A percentile compares a stretch with the other conserved stretches of the same genome.
These are phyloP conservation scores for Kodamaea leandrae DNA, from an alignment of 805 yeast species.

Conservation along the genomic window DNA sequence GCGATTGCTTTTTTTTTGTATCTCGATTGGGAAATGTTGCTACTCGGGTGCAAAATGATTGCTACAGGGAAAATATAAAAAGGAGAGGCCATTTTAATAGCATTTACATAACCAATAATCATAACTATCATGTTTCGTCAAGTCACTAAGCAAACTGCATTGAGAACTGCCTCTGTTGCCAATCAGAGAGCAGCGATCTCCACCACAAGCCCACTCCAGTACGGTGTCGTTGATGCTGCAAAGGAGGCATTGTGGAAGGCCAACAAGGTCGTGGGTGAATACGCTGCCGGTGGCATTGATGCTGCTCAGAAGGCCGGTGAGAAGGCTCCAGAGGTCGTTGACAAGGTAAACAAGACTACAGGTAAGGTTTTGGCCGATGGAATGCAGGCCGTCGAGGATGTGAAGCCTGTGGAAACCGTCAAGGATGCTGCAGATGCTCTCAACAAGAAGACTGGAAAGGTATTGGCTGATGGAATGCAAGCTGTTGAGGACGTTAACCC, in stretches of 20 bases:
- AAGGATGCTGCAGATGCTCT: constrained; percentile 30
- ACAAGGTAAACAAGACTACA: constrained; percentile 33
- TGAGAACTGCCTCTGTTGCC: constrained; percentile 5
- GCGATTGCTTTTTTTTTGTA: neutral
- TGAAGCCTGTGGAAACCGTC: constrained; percentile 21
- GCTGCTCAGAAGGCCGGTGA: constrained; percentile 28
- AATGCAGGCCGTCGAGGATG: constrained; percentile 34
- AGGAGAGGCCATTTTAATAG: neutral
- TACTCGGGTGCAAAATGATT: constrained; percentile 2
- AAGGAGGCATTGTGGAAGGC: constrained; percentile 30
- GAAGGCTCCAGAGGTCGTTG: constrained; percentile 26
- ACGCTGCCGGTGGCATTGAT: constrained; percentile 36
- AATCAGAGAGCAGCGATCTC: constrained; percentile 1
- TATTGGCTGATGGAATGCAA: constrained; percentile 5
- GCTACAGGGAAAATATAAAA: constrained; percentile 1
- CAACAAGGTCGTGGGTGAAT: constrained; percentile 38
- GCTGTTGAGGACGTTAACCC: constrained; percentile 11
- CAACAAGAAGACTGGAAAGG: constrained; percentile 14
- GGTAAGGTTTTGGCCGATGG: constrained; percentile 42
- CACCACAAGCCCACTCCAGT: constrained; percentile 4
- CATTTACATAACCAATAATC: neutral
- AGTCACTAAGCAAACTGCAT: constrained; percentile 9
- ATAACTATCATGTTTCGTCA: constrained; percentile 12
- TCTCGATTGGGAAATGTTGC: constrained; percentile 8
- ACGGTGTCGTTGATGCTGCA: constrained; percentile 29